Base-by-base conservation (phyloP, 2,329 filamentous ascomycete genomes). In the Phialemoniopsis sp. region DNA sequence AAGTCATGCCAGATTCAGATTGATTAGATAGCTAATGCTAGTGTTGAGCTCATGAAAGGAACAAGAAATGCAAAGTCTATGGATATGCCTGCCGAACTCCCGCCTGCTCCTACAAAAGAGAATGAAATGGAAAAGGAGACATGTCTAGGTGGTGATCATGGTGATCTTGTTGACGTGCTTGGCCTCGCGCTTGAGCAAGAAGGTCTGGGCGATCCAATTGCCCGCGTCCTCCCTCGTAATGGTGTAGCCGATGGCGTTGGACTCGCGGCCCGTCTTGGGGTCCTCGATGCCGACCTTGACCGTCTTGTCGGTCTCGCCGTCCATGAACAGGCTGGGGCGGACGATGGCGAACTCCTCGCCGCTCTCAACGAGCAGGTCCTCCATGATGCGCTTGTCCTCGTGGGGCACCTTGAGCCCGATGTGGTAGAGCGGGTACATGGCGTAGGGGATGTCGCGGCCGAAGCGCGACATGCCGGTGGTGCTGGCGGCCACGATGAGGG, bases 301-400 rank as follows among this genome's bases (percentile, higher is more conserved):
- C 7, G 16, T 14, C 16, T 17, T 42, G 16, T 13, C 13, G 17
- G 14, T 16, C n/a, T 36, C 34, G 34, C 49, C 46, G 35, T 49
- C 42, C 5, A 50, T 53, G n/a, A 64, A 51, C 10, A 60, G 34
- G 33, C 57, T 62, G 3, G 54, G 46, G 10, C 61, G 49, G 7
- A 62, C 39, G 8, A 64, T 38, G 8, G 60, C 60, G 50, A 51
- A 65, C 13, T 41, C 31, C 41, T 53, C 52, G 13, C 43, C 43
- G 32, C 49, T 50, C 5, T 32, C 47, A 7, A 55, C 36, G n/a
- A 68, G 40, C 5, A 53, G 14, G 6, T 55, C 49, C 52, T 73
- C 70, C 67, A 72, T 68, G 15, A 47, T 56, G 38, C 51, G 55
- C 59, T 73, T 73, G 45, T 73, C 70, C 33, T 39, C 46, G 46